Evolutionary conservation across 192 early-diverging fungal species (phyloP), one percentile per base, ranked within the genome.

Genomic region (Backusella australiensis): DNA sequence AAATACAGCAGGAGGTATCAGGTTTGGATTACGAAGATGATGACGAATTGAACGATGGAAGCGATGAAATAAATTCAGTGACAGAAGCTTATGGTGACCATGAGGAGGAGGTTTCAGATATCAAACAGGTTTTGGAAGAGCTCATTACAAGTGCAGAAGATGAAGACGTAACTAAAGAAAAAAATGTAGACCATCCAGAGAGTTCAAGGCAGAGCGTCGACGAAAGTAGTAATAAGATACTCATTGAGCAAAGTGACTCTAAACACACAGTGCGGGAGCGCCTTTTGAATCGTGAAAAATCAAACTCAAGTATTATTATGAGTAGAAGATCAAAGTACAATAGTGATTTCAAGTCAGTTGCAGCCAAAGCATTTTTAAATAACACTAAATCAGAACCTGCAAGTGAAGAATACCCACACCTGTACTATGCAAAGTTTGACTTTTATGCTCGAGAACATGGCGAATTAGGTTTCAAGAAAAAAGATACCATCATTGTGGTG

Each of bases 391-490:
- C 23, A 34, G 49, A 73, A 11, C 11, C 49, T 11, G 65, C 78
- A 53, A 68, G 67, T 32, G 82, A 80, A 73, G 78, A 80, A 6
- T 59, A 65, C 1, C 82, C 82, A 15, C 77, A 78, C 32, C 36
- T 89, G 67, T 94, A 90, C 59, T 90, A 91, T 74, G 90, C 93
- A 5, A 91, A 91, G 75, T 94, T 90, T 68, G 86, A 90, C 14
- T 94, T 94, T 69, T 84, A 85, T 52, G 89, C 93, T 63, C 86
- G 91, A 32, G 92, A 94, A 72, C 88, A 87, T 5, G 92, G 92
- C 14, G 93, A 94, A 78, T 85, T 94, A 26, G 85, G 85, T 9
- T 93, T 94, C 80, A 80, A 86, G 15, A 86, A 89, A 4, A 91
- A 91, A 34, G 91, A 93, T 72, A 84, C 86, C 0, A 90, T 94